These are phyloP conservation scores for Pseudonitzschia delicatissima DNA, from an alignment of 108 stramenopile species.

Conservation along the genomic window DNA sequence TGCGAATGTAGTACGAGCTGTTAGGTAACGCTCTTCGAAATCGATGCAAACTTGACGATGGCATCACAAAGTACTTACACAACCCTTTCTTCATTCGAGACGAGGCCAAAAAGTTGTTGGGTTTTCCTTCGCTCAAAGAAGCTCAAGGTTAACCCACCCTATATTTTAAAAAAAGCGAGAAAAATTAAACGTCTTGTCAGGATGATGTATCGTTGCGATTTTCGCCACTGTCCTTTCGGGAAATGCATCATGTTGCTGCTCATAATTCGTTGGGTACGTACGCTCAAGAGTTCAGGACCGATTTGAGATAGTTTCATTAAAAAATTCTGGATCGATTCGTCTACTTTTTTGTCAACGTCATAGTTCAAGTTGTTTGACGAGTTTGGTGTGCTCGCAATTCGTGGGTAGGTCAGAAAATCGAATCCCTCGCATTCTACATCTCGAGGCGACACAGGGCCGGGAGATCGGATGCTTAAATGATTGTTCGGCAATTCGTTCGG, in stretches of 20 bases:
- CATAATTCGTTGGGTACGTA: slow-evolving; percentile 6
- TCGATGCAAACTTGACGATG: no score
- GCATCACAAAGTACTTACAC: slow-evolving; percentile 35
- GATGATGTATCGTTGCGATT: not conserved
- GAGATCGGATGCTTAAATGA: slow-evolving; percentile 65
- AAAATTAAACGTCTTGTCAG: not conserved
- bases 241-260: not conserved
- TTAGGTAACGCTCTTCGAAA: not conserved
- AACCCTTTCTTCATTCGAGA: slow-evolving; percentile 80
- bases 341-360: slow-evolving; percentile 74
- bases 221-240: no score
- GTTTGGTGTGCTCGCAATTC: slow-evolving; percentile 53
- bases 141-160: slow-evolving; percentile 65
- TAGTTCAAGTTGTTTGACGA: slow-evolving; percentile 33
- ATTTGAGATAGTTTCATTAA: slow-evolving; percentile 68
- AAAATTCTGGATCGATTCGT: slow-evolving; percentile 77
- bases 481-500: no score
- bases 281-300: slow-evolving; percentile 77
- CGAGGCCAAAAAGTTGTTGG: slow-evolving; percentile 76
- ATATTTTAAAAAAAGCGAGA: not conserved
- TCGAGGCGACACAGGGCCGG: slow-evolving; percentile 72
- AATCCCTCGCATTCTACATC: slow-evolving; percentile 85
- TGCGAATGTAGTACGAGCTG: not conserved
- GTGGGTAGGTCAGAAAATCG: slow-evolving; percentile 64
- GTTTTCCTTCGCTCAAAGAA: slow-evolving; percentile 81